These are phyloP conservation scores for Aristolochia contorta DNA, from an alignment of 164 flowering plant genomes.

Conservation along the genomic window DNA sequence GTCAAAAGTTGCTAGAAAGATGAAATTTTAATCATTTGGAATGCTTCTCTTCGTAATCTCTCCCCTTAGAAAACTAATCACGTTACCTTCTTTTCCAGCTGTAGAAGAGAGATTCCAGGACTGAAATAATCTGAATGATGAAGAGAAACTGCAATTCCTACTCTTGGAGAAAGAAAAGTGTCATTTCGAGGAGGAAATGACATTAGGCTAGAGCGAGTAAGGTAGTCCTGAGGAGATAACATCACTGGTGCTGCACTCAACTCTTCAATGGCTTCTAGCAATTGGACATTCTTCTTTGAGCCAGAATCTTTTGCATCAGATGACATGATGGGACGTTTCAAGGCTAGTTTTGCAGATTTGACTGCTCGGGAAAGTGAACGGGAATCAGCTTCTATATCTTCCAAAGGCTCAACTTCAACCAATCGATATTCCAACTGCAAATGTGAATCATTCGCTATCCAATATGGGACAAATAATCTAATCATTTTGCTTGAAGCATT, in stretches of 20 bases:
- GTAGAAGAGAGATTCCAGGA: constrained; percentile 86
- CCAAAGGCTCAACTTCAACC: constrained; percentile 76
- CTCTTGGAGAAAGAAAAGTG: constrained; percentile 56
- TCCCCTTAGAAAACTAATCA: background rate
- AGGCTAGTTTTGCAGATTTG: constrained; percentile 52
- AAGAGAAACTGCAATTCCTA: constrained; percentile 81
- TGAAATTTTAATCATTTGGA: background rate
- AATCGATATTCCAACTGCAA: constrained; percentile 59
- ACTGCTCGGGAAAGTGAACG: constrained; percentile 38
- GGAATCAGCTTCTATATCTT: constrained; percentile 45
- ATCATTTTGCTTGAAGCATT: constrained; percentile 73
- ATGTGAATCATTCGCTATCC: constrained; percentile 77
- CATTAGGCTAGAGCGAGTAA: constrained; percentile 45
- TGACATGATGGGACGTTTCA: constrained; percentile 33
- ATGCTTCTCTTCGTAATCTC: too few relatives aligned
- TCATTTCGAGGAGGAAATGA: constrained; percentile 64
- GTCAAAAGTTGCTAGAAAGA: background rate
- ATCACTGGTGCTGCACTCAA: constrained; percentile 60
- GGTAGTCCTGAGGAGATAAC: constrained; percentile 91
- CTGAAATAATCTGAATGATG: constrained; percentile 58
- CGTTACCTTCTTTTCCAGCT: constrained; percentile 89
- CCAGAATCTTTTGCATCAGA: constrained; percentile 30
- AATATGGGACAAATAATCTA: constrained; percentile 88
- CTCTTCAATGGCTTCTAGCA: constrained; percentile 80
- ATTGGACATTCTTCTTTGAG: constrained; percentile 55